These are phyloP conservation scores for Tylopilus plumbeoviolaceoides DNA, from an alignment of 768 basidiomycete genomes.

Conservation along the genomic window DNA sequence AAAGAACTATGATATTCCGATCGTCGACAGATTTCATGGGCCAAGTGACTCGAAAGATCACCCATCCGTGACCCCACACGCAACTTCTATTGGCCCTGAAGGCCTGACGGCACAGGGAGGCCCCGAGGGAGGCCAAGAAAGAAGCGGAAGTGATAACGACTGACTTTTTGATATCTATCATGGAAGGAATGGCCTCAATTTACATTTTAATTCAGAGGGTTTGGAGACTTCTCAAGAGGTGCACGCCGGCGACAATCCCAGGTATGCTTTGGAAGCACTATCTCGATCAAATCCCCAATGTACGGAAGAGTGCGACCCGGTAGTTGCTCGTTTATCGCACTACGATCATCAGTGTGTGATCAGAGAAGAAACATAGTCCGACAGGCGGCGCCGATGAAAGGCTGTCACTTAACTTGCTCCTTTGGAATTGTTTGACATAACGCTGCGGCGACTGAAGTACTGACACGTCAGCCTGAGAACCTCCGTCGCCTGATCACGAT, in stretches of 20 bases:
- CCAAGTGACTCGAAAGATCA: neutral
- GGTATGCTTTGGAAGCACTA: neutral
- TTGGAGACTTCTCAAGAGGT: neutral
- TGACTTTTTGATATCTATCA: neutral
- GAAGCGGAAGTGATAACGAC: neutral
- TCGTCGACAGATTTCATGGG: too few species aligned
- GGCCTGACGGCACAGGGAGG: neutral
- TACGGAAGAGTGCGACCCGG: neutral
- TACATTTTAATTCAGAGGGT: neutral
- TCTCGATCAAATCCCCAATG: neutral
- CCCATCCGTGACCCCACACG: neutral
- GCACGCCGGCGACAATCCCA: neutral
- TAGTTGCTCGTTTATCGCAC: neutral
- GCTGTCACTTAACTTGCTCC: neutral
- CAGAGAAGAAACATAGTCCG: neutral
- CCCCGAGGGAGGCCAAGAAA: neutral
- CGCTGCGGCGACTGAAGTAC: too few species aligned
- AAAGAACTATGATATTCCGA: too few species aligned
- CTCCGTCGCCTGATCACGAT: too few species aligned
- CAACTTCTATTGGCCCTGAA: neutral
- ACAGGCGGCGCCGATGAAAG: neutral
- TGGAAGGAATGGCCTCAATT: neutral
- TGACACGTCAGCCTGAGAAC: too few species aligned
- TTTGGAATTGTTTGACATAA: too few species aligned
- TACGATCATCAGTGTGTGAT: neutral